Conservation (phyloP, 306 rosid species). For the Sphenostylis stenocarpa region DNA sequence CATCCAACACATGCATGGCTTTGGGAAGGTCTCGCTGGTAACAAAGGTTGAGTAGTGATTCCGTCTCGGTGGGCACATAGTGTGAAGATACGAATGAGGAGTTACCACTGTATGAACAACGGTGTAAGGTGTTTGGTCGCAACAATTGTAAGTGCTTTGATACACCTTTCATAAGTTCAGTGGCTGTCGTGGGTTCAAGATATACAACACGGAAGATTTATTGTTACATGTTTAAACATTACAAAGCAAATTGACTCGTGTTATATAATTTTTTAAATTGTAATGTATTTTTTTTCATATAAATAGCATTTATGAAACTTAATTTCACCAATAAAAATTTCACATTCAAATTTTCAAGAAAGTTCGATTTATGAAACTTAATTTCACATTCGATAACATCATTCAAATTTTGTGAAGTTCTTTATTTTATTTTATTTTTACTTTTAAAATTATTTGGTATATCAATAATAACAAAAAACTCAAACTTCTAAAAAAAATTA, state of each 20-base stretch:
- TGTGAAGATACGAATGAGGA: constrained; percentile 25
- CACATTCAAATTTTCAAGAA: too few species aligned
- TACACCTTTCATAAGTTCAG: constrained; percentile 42
- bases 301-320: too few species aligned
- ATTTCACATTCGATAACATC: too few species aligned
- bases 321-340: too few species aligned
- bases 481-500: too few species aligned
- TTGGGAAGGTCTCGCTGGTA: constrained; percentile 63
- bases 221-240: background rate
- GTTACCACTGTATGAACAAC: constrained; percentile 24
- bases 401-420: too few species aligned
- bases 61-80: constrained; percentile 33
- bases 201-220: background rate
- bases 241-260: background rate
- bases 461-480: too few species aligned
- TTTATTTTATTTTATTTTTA: too few species aligned
- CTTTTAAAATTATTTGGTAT: too few species aligned
- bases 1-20: constrained; percentile 71
- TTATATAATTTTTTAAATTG: too few species aligned
- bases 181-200: background rate
- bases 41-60: constrained; percentile 51
- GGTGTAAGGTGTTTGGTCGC: constrained; percentile 21
- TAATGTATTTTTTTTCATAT: too few species aligned
- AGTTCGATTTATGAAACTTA: too few species aligned
- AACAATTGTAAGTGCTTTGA: constrained; percentile 38